Evolutionary conservation across 2,329 filamentous ascomycete genomes (phyloP), one percentile per base, ranked within the genome.

Genomic region (Trichoderma hamatum): DNA sequence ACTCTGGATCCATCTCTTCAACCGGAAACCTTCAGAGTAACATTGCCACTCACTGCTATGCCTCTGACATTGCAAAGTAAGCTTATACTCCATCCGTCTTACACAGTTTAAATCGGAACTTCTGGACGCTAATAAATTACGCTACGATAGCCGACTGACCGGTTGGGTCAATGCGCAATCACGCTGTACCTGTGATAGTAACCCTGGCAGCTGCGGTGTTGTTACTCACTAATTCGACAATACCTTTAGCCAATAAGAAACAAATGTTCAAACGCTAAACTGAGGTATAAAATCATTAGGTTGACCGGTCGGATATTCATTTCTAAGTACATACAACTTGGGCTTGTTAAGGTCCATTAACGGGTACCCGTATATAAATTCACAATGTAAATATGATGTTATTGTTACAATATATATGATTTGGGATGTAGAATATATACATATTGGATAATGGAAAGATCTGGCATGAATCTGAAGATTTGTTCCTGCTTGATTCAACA

Each of bases 1-100:
- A 74, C 71, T 69, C 63, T 19, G 73, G 73, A 26, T 74, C 73
- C 1, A 71, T 72, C 51, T 69, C 72, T 34, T 71, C 64, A 14
- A 70, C 54, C 14, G 69, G 72, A 36, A 67, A 72, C 30, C 72
- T 71, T 54, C 62, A 73, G 63, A 69, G 65, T 34, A 55, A 70
- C 30, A 70, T 65, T n/a, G 62, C 66, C 16, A 73, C 73, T 7
- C 67, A 71, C 32, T 74, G 73, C 69, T 74, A 74, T 61, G 69
- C 70, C 16, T 61, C 69, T 28, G 70, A 73, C 32, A 71, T 74
- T 52, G 72, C 72, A 19, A 73, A 73, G 39, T 43, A 43, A 43
- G 39, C 39, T 19, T n/a, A 43, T 43, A 43, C n/a, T 9, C 19
- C 16, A n/a, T n/a, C 2, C 16, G 19, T 43, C 39, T 43, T 43